Base-by-base conservation (phyloP, 805 yeast genomes). In the Yamadazyma sp. region DNA sequence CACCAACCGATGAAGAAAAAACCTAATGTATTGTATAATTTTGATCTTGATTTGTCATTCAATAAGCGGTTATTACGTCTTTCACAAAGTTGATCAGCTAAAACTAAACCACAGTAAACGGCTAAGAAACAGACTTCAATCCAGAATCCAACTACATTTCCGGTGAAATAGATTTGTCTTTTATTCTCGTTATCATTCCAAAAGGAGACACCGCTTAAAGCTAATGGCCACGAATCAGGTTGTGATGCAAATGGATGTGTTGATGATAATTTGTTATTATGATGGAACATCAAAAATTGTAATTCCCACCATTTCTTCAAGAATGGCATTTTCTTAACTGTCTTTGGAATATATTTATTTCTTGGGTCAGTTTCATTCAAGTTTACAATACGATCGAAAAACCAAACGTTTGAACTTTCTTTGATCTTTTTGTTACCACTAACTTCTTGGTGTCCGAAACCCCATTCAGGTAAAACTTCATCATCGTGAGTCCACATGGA, bases 161-260 rank as follows among this genome's bases (percentile, higher is more conserved):
- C 98, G 37, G 84, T 72, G 62, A 91, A 86, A 64, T 80, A 93
- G 34, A 93, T 88, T 63, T 93, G 98, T 50, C 70, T 69, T 43
- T 71, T 74, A 35, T 60, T 52, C 6, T 73, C 79, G 35, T 71
- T 69, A 41, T 84, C 79, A 28, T 94, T 89, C 97, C 98, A 93
- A 71, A 91, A 93, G 1, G 97, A 87, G 25, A 93, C 97, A 48
- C 98, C 98, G 11, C 86, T 76, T 36, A 82, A 59, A 36, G 93
- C 75, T 43, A 86, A 70, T 13, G 98, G 98, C 98, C 98, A 93
- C 6, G 82, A 66, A 45, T 78, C 75, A 2, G 98, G 98, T 43
- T 78, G 80, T 4, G 97, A 87, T 7, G 97, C 96, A 68, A 86
- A 93, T 30, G 98, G 98, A 62, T 93, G 98, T 17, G 85, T 87